Percentiles rank a stretch among this genome's conserved stretches.
These are phyloP conservation scores for Linanthus parryae DNA, from an alignment of 148 eudicot genomes.

Conservation along the genomic window DNA sequence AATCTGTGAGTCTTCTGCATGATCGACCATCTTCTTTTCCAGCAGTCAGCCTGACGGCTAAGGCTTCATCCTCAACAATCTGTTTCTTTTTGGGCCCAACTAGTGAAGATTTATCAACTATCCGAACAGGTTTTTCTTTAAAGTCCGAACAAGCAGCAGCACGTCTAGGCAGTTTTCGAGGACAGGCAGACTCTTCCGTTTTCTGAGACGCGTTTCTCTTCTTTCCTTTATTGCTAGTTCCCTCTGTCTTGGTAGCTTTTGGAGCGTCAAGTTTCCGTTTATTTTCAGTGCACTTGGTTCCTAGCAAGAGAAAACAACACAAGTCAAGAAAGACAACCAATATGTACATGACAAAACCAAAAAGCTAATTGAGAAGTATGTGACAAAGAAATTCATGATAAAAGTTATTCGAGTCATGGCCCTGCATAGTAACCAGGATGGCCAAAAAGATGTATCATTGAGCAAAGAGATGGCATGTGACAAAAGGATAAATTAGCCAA, in stretches of 20 bases:
- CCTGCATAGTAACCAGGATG: too few species aligned
- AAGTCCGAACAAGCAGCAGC: slow-evolving; percentile 86
- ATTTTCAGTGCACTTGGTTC: too few species aligned
- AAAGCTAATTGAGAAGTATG: too few species aligned
- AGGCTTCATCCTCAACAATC: slow-evolving; percentile 55
- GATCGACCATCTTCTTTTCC: slow-evolving; percentile 67
- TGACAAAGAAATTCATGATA: too few species aligned
- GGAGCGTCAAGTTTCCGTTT: not conserved
- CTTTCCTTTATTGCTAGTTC: slow-evolving; percentile 7
- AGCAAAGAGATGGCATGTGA: too few species aligned
- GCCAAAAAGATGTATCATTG: too few species aligned
- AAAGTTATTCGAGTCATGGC: too few species aligned
- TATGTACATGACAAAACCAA: too few species aligned
- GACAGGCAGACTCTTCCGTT: slow-evolving; percentile 16
- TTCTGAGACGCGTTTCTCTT: slow-evolving; percentile 13
- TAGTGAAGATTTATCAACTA: slow-evolving; percentile 42
- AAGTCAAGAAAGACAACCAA: too few species aligned
- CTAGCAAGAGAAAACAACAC: too few species aligned
- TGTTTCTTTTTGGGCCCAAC: slow-evolving; percentile 52
- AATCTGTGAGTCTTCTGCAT: slow-evolving; percentile 68
- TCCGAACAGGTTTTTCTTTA: slow-evolving; percentile 48
- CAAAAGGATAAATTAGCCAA: too few species aligned
- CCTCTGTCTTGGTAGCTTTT: not conserved
- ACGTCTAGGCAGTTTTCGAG: slow-evolving; percentile 85
- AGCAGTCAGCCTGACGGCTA: slow-evolving; percentile 68